phyloP scores from a whole-genome alignment of 2,329 filamentous ascomycete species.

The Aotearoamyces nothofagi region DNA sequence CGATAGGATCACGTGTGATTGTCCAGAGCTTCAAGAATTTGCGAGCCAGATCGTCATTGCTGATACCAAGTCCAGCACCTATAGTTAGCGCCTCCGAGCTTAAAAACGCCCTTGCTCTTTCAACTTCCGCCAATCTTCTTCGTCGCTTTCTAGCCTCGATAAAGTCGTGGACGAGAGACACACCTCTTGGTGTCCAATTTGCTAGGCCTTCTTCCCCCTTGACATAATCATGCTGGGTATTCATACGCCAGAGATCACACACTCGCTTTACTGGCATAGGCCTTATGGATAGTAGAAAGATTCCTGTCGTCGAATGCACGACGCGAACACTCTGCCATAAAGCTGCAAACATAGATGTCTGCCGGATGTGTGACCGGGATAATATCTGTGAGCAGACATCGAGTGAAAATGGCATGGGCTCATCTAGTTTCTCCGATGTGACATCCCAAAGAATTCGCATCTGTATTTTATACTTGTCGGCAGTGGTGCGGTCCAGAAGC shows the following conservation, averaged over 20 bases:
- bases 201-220: conserved; percentile 83
- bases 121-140: conserved; percentile 63
- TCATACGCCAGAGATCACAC: conserved; percentile 91
- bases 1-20: conserved; percentile 17
- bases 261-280: conserved; percentile 83
- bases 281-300: conserved; percentile 76
- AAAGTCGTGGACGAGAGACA: conserved; percentile 83
- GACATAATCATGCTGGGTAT: conserved; percentile 86
- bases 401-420: conserved; percentile 75
- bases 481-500: conserved; percentile 83
- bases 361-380: conserved; percentile 69
- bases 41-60: conserved; percentile 16
- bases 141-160: conserved; percentile 61
- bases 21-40: conserved; percentile 21
- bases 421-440: conserved; percentile 65
- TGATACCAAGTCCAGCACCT: conserved; percentile 1
- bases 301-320: conserved; percentile 71
- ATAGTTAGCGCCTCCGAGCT: conserved; percentile 16
- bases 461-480: conserved; percentile 86
- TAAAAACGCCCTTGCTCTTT: conserved; percentile 53
- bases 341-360: conserved; percentile 73
- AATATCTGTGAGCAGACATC: conserved; percentile 73
- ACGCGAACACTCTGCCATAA: conserved; percentile 76
- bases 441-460: conserved; percentile 81
- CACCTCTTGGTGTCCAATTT: conserved; percentile 77